Base-by-base conservation (phyloP, 257 asterid genomes). In the Przewalskia tangutica region DNA sequence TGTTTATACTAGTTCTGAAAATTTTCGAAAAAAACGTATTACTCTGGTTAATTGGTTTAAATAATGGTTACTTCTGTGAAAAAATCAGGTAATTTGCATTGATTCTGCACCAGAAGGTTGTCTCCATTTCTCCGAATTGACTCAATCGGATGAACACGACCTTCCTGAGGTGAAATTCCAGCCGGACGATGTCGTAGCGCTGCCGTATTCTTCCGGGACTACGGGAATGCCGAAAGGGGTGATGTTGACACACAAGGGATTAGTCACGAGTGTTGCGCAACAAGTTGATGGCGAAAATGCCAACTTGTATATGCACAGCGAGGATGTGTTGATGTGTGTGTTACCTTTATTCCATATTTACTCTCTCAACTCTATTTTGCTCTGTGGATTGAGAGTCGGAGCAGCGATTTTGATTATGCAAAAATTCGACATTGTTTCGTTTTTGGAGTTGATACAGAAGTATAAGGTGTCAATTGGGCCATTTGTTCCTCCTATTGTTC, bases 171-270 rank as follows among this genome's bases (percentile, higher is more conserved):
- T 88, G 75, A 82, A 88, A n/a, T 88, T 93, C 75, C 54, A 53
- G 51, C 84, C 96, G 1, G 95, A 92, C 4, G 98, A 94, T 63
- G 95, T 87, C 85, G 98, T 95, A 83, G 97, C 98, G 5, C 88
- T 95, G 84, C 99, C 98, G 77, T 95, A 94, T 85, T 92, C 98
- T 50, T 95, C 98, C 40, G 99, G 99, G 6, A 95, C 99, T 54
- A 95, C 98, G 5, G 99, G 99, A 77, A 83, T 95, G 34, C 98
- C 99, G 5, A 95, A 95, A 84, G 98, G 98, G 4, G 98, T 95
- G 84, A 95, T 95, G 98, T 89, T 95, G 50, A 95, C 99, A 60
- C 98, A 95, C 84, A 90, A 88, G 54, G 97, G 98, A 3, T 86
- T 91, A 0, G 99, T 93, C 0, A 95, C 99, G 0, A 90, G 94